A percentile compares a stretch with the other conserved stretches of the same genome.
These are phyloP conservation scores for Phyllostachys edulis DNA, from an alignment of 176 grass and related monocot genomes.

Conservation along the genomic window DNA sequence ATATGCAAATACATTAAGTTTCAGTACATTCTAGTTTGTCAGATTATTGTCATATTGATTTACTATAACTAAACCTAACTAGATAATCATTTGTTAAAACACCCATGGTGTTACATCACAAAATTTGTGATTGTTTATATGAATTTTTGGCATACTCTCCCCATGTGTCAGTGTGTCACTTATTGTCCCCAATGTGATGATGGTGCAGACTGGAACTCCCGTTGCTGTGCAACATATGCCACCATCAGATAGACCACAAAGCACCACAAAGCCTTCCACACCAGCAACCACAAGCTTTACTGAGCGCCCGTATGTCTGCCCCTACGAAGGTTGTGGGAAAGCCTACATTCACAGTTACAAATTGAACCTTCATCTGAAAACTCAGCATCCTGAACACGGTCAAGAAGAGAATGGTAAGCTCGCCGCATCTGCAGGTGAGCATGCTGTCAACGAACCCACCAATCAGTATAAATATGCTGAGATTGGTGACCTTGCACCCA, in stretches of 20 bases:
- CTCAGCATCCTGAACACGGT: constrained; percentile 66
- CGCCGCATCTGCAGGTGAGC: constrained; percentile 1
- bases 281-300: constrained; percentile 35
- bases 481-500: constrained; percentile 25
- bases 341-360: constrained; percentile 86
- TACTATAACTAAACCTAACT: constrained; percentile 8
- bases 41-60: constrained; percentile 13
- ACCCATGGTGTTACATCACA: constrained; percentile 1
- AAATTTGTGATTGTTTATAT: background rate
- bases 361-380: constrained; percentile 84
- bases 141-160: background rate
- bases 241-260: constrained; percentile 45
- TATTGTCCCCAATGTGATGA: background rate
- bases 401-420: constrained; percentile 48
- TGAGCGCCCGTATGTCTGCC: constrained; percentile 65
- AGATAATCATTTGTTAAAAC: constrained; percentile 24
- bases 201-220: constrained; percentile 46
- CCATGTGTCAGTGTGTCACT: constrained; percentile 14
- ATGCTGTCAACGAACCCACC: constrained; percentile 19
- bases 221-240: constrained; percentile 34
- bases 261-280: constrained; percentile 32
- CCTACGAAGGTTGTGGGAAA: constrained; percentile 83
- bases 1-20: background rate
- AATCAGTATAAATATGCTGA: constrained; percentile 46
- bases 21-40: background rate